Conservation (phyloP, 2,329 filamentous ascomycete species). For the Fulvia fulva region DNA sequence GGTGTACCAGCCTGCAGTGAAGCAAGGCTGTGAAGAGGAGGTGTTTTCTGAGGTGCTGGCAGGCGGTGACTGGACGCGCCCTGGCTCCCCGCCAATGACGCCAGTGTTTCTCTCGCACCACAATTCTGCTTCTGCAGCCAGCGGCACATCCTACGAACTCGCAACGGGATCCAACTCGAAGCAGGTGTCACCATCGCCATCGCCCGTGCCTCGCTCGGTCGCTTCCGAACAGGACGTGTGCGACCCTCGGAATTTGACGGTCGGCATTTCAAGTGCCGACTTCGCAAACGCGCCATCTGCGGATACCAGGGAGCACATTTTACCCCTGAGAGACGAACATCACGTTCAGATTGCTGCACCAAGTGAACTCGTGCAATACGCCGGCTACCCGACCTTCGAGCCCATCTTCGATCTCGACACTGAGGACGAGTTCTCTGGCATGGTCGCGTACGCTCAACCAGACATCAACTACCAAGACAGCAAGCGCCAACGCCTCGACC, state of each 20-base stretch:
- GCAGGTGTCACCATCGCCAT: constrained; percentile 72
- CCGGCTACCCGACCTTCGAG: constrained; percentile 67
- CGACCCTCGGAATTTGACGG: constrained; percentile 84
- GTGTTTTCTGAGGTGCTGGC: constrained; percentile 69
- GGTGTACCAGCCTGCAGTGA: constrained; percentile 58
- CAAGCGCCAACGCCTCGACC: constrained; percentile 70
- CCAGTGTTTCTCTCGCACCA: constrained; percentile 67
- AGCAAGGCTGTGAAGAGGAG: constrained; percentile 68
- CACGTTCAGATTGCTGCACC: constrained; percentile 38
- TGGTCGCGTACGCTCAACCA: constrained; percentile 66
- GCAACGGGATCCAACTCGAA: constrained; percentile 57
- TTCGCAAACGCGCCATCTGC: constrained; percentile 59
- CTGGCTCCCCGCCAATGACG: constrained; percentile 79
- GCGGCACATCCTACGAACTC: constrained; percentile 61
- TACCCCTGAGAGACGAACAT: constrained; percentile 44
- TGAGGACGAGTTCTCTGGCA: constrained; percentile 74
- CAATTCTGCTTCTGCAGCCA: constrained; percentile 55
- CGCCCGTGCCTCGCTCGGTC: constrained; percentile 68
- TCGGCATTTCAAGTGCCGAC: constrained; percentile 57
- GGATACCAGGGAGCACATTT: constrained; percentile 48
- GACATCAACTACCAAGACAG: constrained; percentile 57
- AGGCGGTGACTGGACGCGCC: constrained; percentile 70
- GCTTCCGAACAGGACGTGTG: constrained; percentile 69
- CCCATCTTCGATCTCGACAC: constrained; percentile 86
- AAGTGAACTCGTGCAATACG: constrained; percentile 47